Base-by-base conservation (phyloP, 192 early-diverging fungal genomes). In the Entomortierella parvispora region DNA sequence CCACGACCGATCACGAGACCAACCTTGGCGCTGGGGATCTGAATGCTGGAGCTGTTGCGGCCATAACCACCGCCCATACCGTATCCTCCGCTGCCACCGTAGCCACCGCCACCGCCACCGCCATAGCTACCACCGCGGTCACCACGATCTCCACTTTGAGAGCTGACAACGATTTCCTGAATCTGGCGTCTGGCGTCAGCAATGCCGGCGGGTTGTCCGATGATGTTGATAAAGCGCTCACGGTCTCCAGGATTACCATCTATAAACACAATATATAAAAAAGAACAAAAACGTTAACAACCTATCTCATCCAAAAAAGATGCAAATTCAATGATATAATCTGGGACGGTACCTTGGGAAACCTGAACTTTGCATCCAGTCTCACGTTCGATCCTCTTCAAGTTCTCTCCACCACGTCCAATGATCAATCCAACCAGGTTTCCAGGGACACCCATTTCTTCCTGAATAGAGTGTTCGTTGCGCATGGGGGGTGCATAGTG, bases 1-100 rank as follows among this genome's bases (percentile, higher is more conserved):
- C 90, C 85, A 32, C 89, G 77, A 22, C 91, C 91, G 80, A 96
- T 96, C 7, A 96, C 90, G 37, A 96, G 81, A 0, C 95, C 95
- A 9, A 96, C 94, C 60, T 90, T 91, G 54, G 72, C 58, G 29
- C 81, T 82, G 20, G 90, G 90, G 58, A 92, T 87, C 59, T 83
- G 78, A 17, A 91, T 87, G 15, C 83, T 81, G n/a, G 80, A 59
- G 15, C 66, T 82, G 15, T 71, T 58, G 6, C 75, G 32, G 28
- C 78, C 68, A 56, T 83, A 40, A 37, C 81, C 44, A 53, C 63
- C 56, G 31, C 62, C 34, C 45, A 58, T 45, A 43, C 79, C 60
- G 59, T 59, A 18, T 7, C 51, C 20, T 29, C 56, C 50, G 26
- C 68, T 47, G 23, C 60, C 48, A 25, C 56, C 51, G 28, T 79